Base-by-base conservation (phyloP, 2,329 filamentous ascomycete species). In the Epichloe elymi region DNA sequence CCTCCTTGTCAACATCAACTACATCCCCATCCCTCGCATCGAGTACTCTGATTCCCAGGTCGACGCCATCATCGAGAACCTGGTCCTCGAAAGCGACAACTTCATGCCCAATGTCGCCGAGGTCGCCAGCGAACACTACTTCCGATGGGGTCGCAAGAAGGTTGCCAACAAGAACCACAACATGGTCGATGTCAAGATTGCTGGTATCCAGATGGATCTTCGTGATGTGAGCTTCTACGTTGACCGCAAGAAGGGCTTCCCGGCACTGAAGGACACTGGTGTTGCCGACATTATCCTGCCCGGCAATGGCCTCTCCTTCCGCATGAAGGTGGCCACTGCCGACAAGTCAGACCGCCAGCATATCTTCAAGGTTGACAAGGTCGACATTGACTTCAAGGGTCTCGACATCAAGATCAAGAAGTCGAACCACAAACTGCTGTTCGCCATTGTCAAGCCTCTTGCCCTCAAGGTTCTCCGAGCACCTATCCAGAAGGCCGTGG, bases 31-130 rank as follows among this genome's bases (percentile, higher is more conserved):
- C 47, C 93, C 93, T 20, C 86, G 93, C 51, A 95, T 98, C 54
- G 93, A 98, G 72, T 93, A 89, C 63, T 85, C 82, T 1, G 93
- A 97, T 60, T 76, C 79, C 2, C 81, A 84, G 74, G 75, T 95
- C 48, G 93, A 98, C 67, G 85, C 85, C 46, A 79, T 97, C 46
- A 79, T 98, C 43, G 93, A 98, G 73, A 98, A 98, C 67, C 74
- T 98, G 11, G 85, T 96, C 44, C 79, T 98, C 49, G 93, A 98
- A 72, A 90, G 88, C 57, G 90, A 97, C 74, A 98, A 98, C 70
- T 82, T 98, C 59, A 88, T 90, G 70, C 93, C 93, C 56, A 98
- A 98, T 60, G 77, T 91, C 5, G 68, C 95, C 39, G 91, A 98
- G 67, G 77, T 97, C 55, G 80, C 83, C 53, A 93, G 82, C 64